These are phyloP conservation scores for Ophidiomyces ophidiicola DNA, from an alignment of 2,329 filamentous ascomycete species.

Conservation along the genomic window DNA sequence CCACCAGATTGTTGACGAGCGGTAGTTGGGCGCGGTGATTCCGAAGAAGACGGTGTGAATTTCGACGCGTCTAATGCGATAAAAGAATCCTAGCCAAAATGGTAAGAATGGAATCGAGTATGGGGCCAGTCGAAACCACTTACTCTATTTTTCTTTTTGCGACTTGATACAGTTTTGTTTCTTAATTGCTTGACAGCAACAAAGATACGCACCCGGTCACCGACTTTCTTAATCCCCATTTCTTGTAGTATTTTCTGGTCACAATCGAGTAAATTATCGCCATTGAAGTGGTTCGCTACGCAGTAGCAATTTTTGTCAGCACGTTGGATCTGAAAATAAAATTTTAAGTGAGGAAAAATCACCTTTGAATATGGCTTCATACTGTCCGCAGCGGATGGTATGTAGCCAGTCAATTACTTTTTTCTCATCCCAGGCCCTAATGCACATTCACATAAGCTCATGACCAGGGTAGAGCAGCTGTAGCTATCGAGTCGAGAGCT, in stretches of 20 bases:
- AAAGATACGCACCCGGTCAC: conserved; percentile 84
- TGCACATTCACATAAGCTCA: conserved; percentile 7
- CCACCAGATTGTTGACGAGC: conserved; percentile 40
- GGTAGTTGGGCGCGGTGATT: conserved; percentile 51
- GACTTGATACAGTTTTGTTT: conserved; percentile 62
- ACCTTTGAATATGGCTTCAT: conserved; percentile 75
- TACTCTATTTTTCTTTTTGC: conserved; percentile 78
- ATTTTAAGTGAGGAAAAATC: background rate
- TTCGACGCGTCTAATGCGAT: conserved; percentile 59
- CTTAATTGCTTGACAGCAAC: conserved; percentile 72
- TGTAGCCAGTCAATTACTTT: conserved; percentile 82
- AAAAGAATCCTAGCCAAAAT: conserved; percentile 59
- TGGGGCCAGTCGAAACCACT: conserved; percentile 24
- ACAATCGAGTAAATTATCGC: conserved; percentile 91
- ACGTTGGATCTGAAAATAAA: background rate
- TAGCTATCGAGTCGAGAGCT: conserved; percentile 15
- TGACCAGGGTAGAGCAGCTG: too few relatives aligned
- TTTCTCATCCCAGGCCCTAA: conserved; percentile 73
- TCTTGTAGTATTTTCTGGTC: conserved; percentile 94
- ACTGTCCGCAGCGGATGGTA: conserved; percentile 85
- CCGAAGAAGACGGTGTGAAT: conserved; percentile 50
- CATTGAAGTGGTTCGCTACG: conserved; percentile 82
- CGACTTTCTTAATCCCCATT: conserved; percentile 96
- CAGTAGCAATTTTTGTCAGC: conserved; percentile 5
- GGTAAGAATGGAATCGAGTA: background rate